These are phyloP conservation scores for Curvularia verruculosa DNA, from an alignment of 2,329 filamentous ascomycete genomes.

Conservation along the genomic window DNA sequence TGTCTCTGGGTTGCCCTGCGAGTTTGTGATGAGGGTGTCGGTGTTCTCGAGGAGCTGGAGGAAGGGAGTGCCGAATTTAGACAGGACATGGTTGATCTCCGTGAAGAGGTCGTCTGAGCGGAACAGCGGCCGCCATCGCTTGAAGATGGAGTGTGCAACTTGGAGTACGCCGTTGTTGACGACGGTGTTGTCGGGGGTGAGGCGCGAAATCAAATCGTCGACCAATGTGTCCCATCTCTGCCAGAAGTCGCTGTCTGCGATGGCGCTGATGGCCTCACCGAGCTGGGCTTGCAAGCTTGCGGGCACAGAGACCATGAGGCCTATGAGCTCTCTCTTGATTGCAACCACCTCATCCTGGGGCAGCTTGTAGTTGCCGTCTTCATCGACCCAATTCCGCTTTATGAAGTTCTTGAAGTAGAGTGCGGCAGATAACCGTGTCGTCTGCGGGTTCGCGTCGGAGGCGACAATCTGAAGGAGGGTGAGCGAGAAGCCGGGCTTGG, in stretches of 20 bases:
- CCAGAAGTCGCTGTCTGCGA: constrained; percentile 98
- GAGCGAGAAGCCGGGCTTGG: constrained; percentile 86
- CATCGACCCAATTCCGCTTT: constrained; percentile 90
- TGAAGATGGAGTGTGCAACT: constrained; percentile 98
- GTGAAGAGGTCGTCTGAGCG: constrained; percentile 89
- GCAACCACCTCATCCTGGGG: constrained; percentile 79
- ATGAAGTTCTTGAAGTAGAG: constrained; percentile 99
- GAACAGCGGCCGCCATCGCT: constrained; percentile 92
- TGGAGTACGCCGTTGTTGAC: constrained; percentile 94
- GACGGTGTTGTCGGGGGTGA: constrained; percentile 80
- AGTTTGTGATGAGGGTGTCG: constrained; percentile 72
- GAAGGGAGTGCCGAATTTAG: constrained; percentile 83
- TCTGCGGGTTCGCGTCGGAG: constrained; percentile 71
- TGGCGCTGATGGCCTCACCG: constrained; percentile 94
- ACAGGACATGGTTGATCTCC: constrained; percentile 95
- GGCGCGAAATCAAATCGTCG: constrained; percentile 84
- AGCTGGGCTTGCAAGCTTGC: constrained; percentile 88
- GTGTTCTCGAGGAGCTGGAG: constrained; percentile 77
- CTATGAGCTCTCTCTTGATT: constrained; percentile 95
- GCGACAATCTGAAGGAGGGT: constrained; percentile 87
- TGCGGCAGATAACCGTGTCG: constrained; percentile 84
- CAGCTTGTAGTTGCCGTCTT: constrained; percentile 92
- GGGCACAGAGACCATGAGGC: constrained; percentile 93
- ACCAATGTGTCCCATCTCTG: constrained; percentile 95
- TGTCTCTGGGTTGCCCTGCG: constrained; percentile 74